Evolutionary conservation across 768 basidiomycete genomes (phyloP).

Genomic region (Pleurotus platypus): DNA sequence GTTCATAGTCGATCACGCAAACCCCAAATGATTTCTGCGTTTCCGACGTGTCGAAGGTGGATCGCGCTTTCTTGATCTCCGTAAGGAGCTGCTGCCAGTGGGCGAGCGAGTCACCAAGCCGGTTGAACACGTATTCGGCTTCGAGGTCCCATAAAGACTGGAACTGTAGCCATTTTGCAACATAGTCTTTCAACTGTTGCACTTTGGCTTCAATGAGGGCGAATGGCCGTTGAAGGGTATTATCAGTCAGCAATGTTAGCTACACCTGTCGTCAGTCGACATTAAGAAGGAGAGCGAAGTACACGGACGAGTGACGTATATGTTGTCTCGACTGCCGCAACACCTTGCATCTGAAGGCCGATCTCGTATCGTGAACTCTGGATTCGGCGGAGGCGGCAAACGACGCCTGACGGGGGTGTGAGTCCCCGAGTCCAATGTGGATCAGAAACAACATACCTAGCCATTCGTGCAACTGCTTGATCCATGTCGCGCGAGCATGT

Average conservation of each 20-base stretch:
- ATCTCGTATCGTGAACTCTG: slow-evolving; percentile 98
- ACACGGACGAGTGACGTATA: slow-evolving; percentile 79
- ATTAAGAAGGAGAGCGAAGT: background rate
- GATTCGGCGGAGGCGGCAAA: slow-evolving; percentile 83
- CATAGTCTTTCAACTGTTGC: slow-evolving; percentile 84
- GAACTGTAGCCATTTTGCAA: slow-evolving; percentile 98
- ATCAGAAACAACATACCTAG: slow-evolving; percentile 46
- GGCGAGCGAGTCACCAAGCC: slow-evolving; percentile 89
- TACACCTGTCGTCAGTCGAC: slow-evolving; percentile 24
- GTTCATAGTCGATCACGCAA: slow-evolving; percentile 95
- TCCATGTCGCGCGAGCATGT: slow-evolving; percentile 86
- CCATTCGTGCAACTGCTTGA: slow-evolving; percentile 86
- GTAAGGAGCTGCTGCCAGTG: slow-evolving; percentile 95
- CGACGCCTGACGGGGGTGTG: slow-evolving; percentile 50
- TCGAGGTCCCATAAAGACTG: slow-evolving; percentile 99
- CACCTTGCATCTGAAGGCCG: slow-evolving; percentile 84
- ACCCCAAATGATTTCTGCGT: slow-evolving; percentile 90
- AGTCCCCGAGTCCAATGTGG: background rate
- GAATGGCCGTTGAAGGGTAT: slow-evolving; percentile 79
- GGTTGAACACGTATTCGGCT: slow-evolving; percentile 93
- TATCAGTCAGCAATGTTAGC: slow-evolving; percentile 73
- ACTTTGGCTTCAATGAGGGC: slow-evolving; percentile 84
- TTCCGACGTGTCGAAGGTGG: slow-evolving; percentile 96
- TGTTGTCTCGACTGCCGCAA: slow-evolving; percentile 59
- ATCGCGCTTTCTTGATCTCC: slow-evolving; percentile 94